Conservation (phyloP, 2,329 filamentous ascomycete genomes). For the Ophiosphaerella korrae region DNA sequence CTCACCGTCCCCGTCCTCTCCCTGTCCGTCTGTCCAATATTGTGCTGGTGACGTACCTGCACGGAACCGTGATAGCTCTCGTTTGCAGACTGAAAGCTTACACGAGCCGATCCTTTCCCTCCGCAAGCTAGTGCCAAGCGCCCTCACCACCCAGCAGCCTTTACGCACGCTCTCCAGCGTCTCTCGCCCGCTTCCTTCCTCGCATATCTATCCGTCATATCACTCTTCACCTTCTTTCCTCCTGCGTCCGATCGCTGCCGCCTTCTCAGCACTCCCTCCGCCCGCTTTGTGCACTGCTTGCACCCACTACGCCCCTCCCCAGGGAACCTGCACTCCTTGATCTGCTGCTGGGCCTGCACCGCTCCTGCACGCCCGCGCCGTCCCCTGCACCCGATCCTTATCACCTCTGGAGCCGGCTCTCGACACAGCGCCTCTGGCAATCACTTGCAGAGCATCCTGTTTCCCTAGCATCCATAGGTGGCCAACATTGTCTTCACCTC, state of each 20-base stretch:
- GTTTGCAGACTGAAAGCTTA: constrained; percentile 27
- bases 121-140: constrained; percentile 25
- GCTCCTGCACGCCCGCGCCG: constrained; percentile 1
- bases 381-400: constrained; percentile 44
- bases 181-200: constrained; percentile 19
- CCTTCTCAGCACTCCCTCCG: constrained; percentile 46
- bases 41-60: constrained; percentile 32
- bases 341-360: constrained; percentile 29
- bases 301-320: constrained; percentile 30
- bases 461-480: constrained; percentile 34
- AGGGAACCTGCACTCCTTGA: constrained; percentile 49
- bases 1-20: neutral
- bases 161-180: constrained; percentile 16
- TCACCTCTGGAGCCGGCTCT: constrained; percentile 27
- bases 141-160: constrained; percentile 17
- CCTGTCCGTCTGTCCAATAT: constrained; percentile 4
- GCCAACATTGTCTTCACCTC: constrained; percentile 33
- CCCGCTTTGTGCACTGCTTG: constrained; percentile 37
- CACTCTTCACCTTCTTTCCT: constrained; percentile 25
- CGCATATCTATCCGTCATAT: neutral
- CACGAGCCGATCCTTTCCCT: constrained; percentile 31
- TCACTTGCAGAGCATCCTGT: constrained; percentile 37
- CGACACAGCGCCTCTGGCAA: constrained; percentile 23
- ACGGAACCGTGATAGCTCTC: constrained; percentile 19
- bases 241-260: constrained; percentile 43